Conservation (phyloP, 148 eudicot species). For the Polygonum aviculare region DNA sequence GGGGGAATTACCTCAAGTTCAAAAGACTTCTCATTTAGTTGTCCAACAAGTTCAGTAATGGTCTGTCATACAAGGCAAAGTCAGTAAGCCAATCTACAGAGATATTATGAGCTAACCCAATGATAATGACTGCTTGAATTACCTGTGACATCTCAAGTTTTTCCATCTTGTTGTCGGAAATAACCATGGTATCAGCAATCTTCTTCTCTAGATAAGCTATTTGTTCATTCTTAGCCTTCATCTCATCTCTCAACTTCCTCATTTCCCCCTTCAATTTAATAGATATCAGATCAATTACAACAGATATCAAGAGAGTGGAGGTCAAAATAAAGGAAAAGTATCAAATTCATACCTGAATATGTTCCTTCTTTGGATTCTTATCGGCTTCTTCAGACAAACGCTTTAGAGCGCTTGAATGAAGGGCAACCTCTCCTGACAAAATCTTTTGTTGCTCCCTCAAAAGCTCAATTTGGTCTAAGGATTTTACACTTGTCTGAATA, state of each 20-base stretch:
- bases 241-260: conserved; percentile 60
- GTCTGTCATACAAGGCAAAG: conserved; percentile 31
- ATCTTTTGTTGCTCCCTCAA: conserved; percentile 92
- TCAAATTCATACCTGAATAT: conserved; percentile 43
- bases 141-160: conserved; percentile 59
- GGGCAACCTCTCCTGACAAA: conserved; percentile 89
- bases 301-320: conserved; percentile 12
- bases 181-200: conserved; percentile 46
- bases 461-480: conserved; percentile 83
- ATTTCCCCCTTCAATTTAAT: conserved; percentile 55
- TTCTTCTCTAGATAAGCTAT: conserved; percentile 69
- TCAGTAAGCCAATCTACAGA: neutral
- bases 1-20: conserved; percentile 71
- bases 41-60: conserved; percentile 64
- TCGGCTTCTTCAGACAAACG: conserved; percentile 75
- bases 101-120: conserved; percentile 6
- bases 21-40: conserved; percentile 84
- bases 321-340: conserved; percentile 1
- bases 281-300: conserved; percentile 13
- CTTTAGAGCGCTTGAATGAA: conserved; percentile 77
- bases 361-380: conserved; percentile 52
- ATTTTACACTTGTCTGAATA: conserved; percentile 59
- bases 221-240: conserved; percentile 57
- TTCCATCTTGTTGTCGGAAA: conserved; percentile 41
- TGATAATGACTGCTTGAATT: conserved; percentile 16